Evolutionary conservation across 805 yeast genomes (phyloP).

Genomic region (Saturnispora diversa): DNA sequence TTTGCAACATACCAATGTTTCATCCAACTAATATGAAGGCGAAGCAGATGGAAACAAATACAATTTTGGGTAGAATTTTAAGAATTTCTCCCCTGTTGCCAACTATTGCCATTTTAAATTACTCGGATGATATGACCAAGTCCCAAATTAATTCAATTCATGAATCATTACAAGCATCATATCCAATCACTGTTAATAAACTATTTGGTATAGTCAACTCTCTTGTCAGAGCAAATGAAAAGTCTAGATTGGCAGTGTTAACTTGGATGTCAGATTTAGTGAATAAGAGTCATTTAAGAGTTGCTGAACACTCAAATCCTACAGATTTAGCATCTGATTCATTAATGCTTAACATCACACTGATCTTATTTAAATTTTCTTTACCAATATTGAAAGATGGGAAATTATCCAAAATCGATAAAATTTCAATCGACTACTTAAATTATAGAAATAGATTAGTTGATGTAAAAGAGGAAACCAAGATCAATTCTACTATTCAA

Average conservation of each 20-base stretch:
- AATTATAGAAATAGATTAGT: conserved; percentile 42
- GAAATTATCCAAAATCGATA: conserved; percentile 57
- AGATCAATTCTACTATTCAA: conserved; percentile 64
- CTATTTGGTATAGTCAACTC: conserved; percentile 64
- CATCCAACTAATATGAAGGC: conserved; percentile 41
- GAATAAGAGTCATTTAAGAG: conserved; percentile 79
- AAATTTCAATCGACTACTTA: conserved; percentile 68
- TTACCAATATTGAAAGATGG: conserved; percentile 68
- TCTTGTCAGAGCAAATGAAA: conserved; percentile 63
- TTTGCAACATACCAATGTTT: conserved; percentile 52
- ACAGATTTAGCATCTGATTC: conserved; percentile 66
- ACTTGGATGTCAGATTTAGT: conserved; percentile 63
- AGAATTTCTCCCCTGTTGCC: conserved; percentile 65
- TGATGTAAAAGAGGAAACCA: conserved; percentile 73
- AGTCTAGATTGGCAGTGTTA: conserved; percentile 56
- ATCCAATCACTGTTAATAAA: conserved; percentile 48
- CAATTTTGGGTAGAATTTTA: conserved; percentile 72
- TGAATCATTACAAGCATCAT: conserved; percentile 58
- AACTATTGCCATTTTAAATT: conserved; percentile 40
- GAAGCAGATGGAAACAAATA: conserved; percentile 46
- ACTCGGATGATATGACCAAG: conserved; percentile 31
- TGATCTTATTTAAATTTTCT: conserved; percentile 61
- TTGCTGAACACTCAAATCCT: conserved; percentile 74
- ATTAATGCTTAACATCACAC: conserved; percentile 68
- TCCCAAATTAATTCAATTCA: conserved; percentile 42